Base-by-base conservation (phyloP, 495 filamentous ascomycete species). In the Penicillium daleae region DNA sequence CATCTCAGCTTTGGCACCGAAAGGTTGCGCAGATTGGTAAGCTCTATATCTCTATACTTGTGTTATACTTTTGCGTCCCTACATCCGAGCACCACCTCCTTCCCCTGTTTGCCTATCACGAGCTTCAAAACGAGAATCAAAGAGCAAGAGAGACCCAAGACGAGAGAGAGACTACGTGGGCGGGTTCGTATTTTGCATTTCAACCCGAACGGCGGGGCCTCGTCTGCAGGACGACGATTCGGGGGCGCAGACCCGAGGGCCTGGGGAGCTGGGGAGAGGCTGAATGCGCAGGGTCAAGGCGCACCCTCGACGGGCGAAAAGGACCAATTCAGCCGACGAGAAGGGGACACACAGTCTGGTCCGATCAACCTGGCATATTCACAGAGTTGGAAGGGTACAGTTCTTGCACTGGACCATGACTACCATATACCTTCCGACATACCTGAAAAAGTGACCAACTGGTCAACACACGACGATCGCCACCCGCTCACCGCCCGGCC, bases 401-500 rank as follows among this genome's bases (percentile, higher is more conserved):
- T n/a, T n/a, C n/a, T n/a, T n/a, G n/a, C n/a, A n/a, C n/a, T n/a
- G n/a, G n/a, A n/a, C n/a, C n/a, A n/a, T n/a, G n/a, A n/a, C 29
- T 31, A 31, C 4, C 7, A 31, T 31, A 31, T 31, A 31, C 29
- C 3, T 31, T 4, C 29, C 7, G 29, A 7, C 19, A 44, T 12
- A 46, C 12, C 17, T 21, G 40, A 42, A 42, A 42, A 29, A 17
- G 3, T 8, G 6, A 6, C 29, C 32, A 32, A 54, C 27, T 21
- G 51, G 29, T 26, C 17, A 56, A 56, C 35, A 3, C n/a, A 4
- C 15, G 17, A 19, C 22, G 49, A 63, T 60, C 64, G 67, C 65
- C 67, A 64, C 65, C 53, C 17, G 9, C 61, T 71, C 67, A 64
- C 65, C 65, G 59, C 59, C 59, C 57, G 39, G 10, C 24, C 8